These are phyloP conservation scores for Naganishia sp. DNA, from an alignment of 1,284 basidiomycete species.

Conservation along the genomic window DNA sequence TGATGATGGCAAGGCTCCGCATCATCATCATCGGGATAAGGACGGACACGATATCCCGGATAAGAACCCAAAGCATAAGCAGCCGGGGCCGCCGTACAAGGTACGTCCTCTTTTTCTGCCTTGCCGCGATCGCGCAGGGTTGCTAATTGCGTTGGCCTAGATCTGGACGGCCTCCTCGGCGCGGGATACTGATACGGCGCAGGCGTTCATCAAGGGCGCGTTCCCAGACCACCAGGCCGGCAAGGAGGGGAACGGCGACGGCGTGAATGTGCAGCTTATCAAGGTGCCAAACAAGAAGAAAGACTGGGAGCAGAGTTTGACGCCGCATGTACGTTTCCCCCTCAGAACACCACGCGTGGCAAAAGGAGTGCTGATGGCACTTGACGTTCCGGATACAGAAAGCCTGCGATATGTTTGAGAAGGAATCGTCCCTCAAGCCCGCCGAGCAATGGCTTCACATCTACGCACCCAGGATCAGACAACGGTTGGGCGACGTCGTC, in stretches of 20 bases:
- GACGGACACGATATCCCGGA: conserved; percentile 19
- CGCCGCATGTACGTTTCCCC: conserved; percentile 50
- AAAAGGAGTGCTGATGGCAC: neutral
- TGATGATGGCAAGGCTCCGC: conserved; percentile 24
- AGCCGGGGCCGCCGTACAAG: conserved; percentile 40
- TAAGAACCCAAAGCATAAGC: conserved; percentile 32
- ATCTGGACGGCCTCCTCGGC: conserved; percentile 53
- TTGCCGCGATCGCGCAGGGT: neutral
- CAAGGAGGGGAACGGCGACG: conserved; percentile 52
- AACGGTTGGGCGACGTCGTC: conserved; percentile 41
- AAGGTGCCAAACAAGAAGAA: conserved; percentile 55
- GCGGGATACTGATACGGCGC: conserved; percentile 53
- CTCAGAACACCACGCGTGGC: neutral
- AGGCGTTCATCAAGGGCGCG: conserved; percentile 53
- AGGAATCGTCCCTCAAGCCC: conserved; percentile 51
- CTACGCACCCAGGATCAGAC: conserved; percentile 46
- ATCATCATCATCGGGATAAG: conserved; percentile 16
- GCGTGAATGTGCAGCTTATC: conserved; percentile 51
- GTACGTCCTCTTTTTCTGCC: conserved; percentile 29
- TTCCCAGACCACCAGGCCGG: conserved; percentile 54
- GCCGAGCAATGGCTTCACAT: conserved; percentile 50
- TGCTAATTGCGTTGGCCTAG: neutral
- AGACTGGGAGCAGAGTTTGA: conserved; percentile 53
- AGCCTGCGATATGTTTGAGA: conserved; percentile 55
- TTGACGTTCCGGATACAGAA: conserved; percentile 40